Base-by-base conservation (phyloP, 1,139 yeast genomes). In the Taphrina confusa region DNA sequence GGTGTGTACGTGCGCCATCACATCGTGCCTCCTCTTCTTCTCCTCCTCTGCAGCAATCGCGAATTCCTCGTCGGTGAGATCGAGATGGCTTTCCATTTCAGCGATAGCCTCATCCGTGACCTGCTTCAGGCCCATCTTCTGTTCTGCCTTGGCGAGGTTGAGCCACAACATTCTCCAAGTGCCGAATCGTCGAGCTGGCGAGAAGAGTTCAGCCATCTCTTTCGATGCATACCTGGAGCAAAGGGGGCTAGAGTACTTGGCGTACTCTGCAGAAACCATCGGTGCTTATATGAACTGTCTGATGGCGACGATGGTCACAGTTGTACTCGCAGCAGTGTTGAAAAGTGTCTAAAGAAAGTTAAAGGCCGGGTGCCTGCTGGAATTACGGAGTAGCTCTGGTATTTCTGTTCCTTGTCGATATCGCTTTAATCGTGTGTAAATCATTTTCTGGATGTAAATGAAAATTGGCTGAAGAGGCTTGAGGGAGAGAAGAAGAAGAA, bases 91-190 rank as follows among this genome's bases (percentile, higher is more conserved):
- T 65, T 80, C 77, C 91, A 92, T 85, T 77, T 92, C 88, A 70
- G 81, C 86, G 67, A 92, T 82, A 59, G 98, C 98, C 71, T 88
- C 94, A 68, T 90, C 95, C 42, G 92, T 81, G 72, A 92, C 85
- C 63, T 91, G 83, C 60, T 79, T 78, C 65, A 92, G 80, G 3
- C 98, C 98, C 55, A 90, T 82, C 72, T 89, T 88, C 75, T 89
- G 80, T 77, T 92, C 98, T 65, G 98, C 98, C 72, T 86, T 85
- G 67, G 99, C 99, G 68, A 92, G 80, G 73, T 88, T 90, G 71
- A 84, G 82, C 99, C 99, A 92, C 68, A 92, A 82, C 75, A 88
- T 88, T 80, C 99, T 86, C 99, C 99, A 92, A 56, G 98, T 92
- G 59, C 96, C 87, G 75, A 87, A 92, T 73, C 99, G 82, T 77